phyloP scores from a whole-genome alignment of 169 alveolate genomes.

The Plasmodium blacklocki region DNA sequence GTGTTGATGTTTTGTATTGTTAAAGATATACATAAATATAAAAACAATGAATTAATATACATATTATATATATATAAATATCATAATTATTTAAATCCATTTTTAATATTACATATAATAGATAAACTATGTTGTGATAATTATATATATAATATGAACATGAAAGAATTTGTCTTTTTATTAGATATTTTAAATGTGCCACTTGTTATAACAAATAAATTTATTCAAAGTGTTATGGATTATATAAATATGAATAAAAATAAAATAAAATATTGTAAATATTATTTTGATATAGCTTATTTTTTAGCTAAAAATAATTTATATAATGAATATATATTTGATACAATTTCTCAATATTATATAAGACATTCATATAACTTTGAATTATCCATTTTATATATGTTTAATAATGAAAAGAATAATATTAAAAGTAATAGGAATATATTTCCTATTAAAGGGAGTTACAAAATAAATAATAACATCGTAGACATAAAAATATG shows the following conservation, averaged over 20 bases:
- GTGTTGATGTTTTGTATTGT: conserved; percentile 28
- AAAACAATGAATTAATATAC: conserved; percentile 56
- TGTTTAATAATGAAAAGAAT: background rate
- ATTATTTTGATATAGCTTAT: conserved; percentile 36
- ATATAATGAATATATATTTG: conserved; percentile 17
- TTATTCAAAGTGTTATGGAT: conserved; percentile 5
- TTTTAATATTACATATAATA: conserved; percentile 40
- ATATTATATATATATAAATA: conserved; percentile 44
- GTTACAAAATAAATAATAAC: too few species aligned
- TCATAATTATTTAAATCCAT: conserved; percentile 48
- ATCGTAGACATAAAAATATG: too few species aligned
- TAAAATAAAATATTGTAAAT: conserved; percentile 11
- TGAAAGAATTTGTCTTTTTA: conserved; percentile 44
- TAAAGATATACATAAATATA: conserved; percentile 17
- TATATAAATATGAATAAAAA: conserved; percentile 18
- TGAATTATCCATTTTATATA: background rate
- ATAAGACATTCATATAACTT: background rate
- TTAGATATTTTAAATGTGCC: conserved; percentile 58
- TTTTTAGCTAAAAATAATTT: conserved; percentile 69
- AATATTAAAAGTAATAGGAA: background rate
- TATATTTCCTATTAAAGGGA: too few species aligned
- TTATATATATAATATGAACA: background rate
- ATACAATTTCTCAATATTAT: conserved; percentile 36
- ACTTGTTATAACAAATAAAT: conserved; percentile 29
- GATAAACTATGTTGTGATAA: conserved; percentile 7